Evolutionary conservation across 306 rosid species (phyloP).

Genomic region (Gastrolobium bilobum): DNA sequence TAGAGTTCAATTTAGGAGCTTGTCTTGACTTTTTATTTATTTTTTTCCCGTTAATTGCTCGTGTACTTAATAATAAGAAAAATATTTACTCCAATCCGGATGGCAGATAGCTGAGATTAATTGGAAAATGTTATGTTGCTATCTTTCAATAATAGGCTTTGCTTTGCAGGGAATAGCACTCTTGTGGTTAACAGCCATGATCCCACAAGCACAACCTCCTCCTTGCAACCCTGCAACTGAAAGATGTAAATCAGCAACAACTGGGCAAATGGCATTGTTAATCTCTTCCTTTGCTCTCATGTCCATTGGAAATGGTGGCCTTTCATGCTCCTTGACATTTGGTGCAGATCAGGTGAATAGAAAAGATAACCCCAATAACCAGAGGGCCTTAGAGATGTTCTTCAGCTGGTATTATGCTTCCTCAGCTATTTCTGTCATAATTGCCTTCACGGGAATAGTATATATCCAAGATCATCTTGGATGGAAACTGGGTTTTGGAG

Average conservation of each 20-base stretch:
- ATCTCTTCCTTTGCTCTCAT: constrained; percentile 57
- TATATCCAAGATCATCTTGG: constrained; percentile 69
- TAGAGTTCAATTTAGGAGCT: not conserved
- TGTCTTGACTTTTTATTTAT: no score
- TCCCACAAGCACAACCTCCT: constrained; percentile 66
- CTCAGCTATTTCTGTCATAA: constrained; percentile 52
- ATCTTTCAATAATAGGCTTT: not conserved
- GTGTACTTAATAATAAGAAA: not conserved
- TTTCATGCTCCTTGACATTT: constrained; percentile 71
- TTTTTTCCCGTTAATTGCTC: not conserved
- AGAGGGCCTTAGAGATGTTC: constrained; percentile 63
- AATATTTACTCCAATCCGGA: not conserved
- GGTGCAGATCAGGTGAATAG: constrained; percentile 74
- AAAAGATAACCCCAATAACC: constrained; percentile 56
- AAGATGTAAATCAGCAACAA: constrained; percentile 57
- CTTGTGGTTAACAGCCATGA: constrained; percentile 71
- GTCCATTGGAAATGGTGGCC: constrained; percentile 72
- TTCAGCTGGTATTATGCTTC: constrained; percentile 76
- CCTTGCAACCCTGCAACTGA: constrained; percentile 53
- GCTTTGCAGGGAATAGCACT: constrained; percentile 59
- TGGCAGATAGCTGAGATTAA: not conserved
- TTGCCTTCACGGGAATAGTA: constrained; percentile 68
- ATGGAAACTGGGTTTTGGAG: constrained; percentile 77
- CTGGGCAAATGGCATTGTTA: constrained; percentile 57
- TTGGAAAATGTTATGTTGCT: not conserved